Conservation (phyloP, 176 grass and related monocot genomes). For the Eragrostis curvula region DNA sequence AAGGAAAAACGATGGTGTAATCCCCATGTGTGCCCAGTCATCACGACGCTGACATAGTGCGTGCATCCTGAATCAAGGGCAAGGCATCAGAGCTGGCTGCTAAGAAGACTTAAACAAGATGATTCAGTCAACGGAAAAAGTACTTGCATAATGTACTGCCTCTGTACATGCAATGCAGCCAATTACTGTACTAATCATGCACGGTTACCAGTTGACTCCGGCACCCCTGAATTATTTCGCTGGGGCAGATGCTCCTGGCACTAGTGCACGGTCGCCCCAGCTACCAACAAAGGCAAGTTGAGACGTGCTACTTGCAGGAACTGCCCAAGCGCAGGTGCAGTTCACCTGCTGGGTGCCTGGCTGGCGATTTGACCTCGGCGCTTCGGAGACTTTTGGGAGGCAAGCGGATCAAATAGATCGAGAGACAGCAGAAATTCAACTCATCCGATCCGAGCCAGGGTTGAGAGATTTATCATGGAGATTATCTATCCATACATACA, state of each 20-base stretch:
- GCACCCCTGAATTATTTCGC: neutral
- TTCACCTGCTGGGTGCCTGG: neutral
- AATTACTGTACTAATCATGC: neutral
- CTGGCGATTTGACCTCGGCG: neutral
- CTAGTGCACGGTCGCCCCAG: neutral
- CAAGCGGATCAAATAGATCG: neutral
- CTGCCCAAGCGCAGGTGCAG: neutral
- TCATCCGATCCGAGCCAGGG: neutral
- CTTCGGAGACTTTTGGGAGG: neutral
- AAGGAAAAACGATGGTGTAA: neutral
- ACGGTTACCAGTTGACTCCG: slow-evolving; percentile 26
- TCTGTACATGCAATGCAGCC: neutral
- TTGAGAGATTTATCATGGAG: neutral
- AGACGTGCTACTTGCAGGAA: neutral
- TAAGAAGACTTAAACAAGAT: neutral
- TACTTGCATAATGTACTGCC: neutral
- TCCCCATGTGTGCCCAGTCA: slow-evolving; percentile 11
- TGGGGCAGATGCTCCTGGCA: neutral
- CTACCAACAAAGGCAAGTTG: slow-evolving; percentile 10
- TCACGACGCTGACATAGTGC: slow-evolving; percentile 14
- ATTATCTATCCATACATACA: no score
- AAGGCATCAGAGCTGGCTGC: slow-evolving; percentile 3
- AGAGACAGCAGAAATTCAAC: neutral
- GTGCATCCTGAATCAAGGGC: slow-evolving; percentile 13
- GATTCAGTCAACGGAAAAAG: neutral